Evolutionary conservation across 2,329 filamentous ascomycete genomes (phyloP).

Genomic region (Tolypocladium guangdongense): DNA sequence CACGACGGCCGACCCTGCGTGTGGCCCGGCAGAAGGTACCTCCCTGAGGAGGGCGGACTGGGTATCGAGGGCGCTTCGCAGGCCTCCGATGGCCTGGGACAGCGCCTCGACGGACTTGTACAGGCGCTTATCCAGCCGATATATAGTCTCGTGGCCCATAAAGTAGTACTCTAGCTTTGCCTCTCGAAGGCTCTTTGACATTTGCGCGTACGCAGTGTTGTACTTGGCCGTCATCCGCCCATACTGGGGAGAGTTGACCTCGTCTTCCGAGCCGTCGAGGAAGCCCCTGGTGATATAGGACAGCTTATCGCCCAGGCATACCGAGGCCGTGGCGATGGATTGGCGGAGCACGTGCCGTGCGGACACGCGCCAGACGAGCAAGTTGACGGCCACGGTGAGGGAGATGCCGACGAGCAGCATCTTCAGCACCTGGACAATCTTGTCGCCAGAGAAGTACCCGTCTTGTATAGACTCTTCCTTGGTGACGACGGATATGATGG

Average conservation of each 20-base stretch:
- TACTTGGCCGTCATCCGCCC: constrained; percentile 50
- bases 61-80: constrained; percentile 79
- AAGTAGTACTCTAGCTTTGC: constrained; percentile 85
- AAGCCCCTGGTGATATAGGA: constrained; percentile 75
- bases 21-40: constrained; percentile 16
- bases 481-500: constrained; percentile 80
- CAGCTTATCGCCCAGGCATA: constrained; percentile 69
- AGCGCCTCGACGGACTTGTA: constrained; percentile 77
- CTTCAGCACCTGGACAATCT: constrained; percentile 72
- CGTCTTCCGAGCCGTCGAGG: constrained; percentile 69
- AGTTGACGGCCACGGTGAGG: constrained; percentile 61
- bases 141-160: constrained; percentile 67
- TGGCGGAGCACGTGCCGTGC: constrained; percentile 63
- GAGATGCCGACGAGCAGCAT: constrained; percentile 72
- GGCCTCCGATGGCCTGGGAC: constrained; percentile 78
- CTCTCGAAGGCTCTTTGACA: constrained; percentile 71
- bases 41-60: constrained; percentile 80
- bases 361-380: constrained; percentile 68
- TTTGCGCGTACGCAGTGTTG: constrained; percentile 53
- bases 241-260: constrained; percentile 59
- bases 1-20: background rate
- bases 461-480: constrained; percentile 83
- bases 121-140: constrained; percentile 66
- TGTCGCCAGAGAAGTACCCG: constrained; percentile 69
- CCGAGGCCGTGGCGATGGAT: constrained; percentile 61